Conservation (phyloP, 2,329 filamentous ascomycete genomes). For the Colletotrichum eleusines region DNA sequence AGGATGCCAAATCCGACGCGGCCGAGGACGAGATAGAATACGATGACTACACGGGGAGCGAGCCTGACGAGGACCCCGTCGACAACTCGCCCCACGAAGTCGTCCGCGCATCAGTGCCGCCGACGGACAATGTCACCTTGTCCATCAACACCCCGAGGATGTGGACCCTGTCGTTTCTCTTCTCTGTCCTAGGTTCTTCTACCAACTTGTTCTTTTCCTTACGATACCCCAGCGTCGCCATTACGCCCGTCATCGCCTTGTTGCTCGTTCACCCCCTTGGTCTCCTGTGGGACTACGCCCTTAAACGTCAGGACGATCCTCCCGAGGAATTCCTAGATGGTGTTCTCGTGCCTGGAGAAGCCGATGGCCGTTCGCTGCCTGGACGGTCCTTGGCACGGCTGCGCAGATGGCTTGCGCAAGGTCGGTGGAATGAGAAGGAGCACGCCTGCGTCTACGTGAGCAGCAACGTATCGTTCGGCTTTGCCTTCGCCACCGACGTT, state of each 20-base stretch:
- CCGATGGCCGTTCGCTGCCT: neutral
- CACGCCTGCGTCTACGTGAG: slow-evolving; percentile 91
- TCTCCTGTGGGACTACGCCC: slow-evolving; percentile 78
- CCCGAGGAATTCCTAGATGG: slow-evolving; percentile 54
- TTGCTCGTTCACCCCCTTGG: slow-evolving; percentile 88
- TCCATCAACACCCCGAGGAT: slow-evolving; percentile 90
- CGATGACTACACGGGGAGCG: slow-evolving; percentile 51
- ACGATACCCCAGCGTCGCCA: slow-evolving; percentile 90
- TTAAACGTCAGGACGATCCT: slow-evolving; percentile 62
- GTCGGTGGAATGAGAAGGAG: slow-evolving; percentile 88
- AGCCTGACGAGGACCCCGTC: slow-evolving; percentile 62
- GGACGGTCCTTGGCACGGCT: slow-evolving; percentile 55
- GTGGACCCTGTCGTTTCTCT: slow-evolving; percentile 85
- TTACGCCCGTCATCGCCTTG: slow-evolving; percentile 89
- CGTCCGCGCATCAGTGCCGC: slow-evolving; percentile 82
- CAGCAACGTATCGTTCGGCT: slow-evolving; percentile 90
- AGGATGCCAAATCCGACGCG: slow-evolving; percentile 49
- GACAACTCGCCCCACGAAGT: slow-evolving; percentile 83
- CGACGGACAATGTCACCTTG: slow-evolving; percentile 79
- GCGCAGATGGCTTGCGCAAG: slow-evolving; percentile 82
- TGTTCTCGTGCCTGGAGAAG: slow-evolving; percentile 42
- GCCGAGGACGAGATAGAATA: slow-evolving; percentile 44
- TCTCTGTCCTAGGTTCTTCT: slow-evolving; percentile 83
- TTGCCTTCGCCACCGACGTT: slow-evolving; percentile 89
- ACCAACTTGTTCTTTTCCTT: slow-evolving; percentile 91